Base-by-base conservation (phyloP, 352 stramenopile species). In the Phytophthora lateralis region DNA sequence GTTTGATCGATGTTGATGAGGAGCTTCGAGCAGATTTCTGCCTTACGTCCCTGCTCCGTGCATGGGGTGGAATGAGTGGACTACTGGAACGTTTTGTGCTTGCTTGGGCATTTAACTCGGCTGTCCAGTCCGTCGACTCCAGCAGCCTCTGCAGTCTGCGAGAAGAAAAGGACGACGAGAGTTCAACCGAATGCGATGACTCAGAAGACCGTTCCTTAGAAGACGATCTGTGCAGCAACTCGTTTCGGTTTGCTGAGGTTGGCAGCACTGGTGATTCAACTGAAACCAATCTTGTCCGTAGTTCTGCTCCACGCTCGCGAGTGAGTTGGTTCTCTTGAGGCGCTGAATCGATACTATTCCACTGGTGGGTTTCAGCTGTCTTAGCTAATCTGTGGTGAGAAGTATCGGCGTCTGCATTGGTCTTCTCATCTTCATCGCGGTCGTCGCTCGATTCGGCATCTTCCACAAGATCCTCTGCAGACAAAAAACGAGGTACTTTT, bases 81-180 rank as follows among this genome's bases (percentile, higher is more conserved):
- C 26, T 56, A 63, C 44, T 20, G 37, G 29, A 10, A 34, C 3
- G 17, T 12, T 35, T 39, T 26, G 21, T 27, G 9, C 12, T 59
- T 20, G 26, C 49, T 48, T 70, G 58, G 0, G 58, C 44, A 17
- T 56, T 65, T 29, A 76, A 57, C 21, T 73, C 63, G 2, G 68
- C 60, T 61, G 43, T 73, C 84, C 82, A 93, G 48, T 91, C 80
- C 4, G 84, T 91, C 3, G 82, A 91, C 49, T 89, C 82, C 15
- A 91, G 69, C 15, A 93, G 55, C 27, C 58, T 75, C 21, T 79
- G 76, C n/a, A 93, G 55, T 10, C 84, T 69, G 10, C 54, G 63
- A 14, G 70, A 76, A 21, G 76, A 80, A 21, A 78, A 80, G 1
- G 71, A 69, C 3, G 71, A 78, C 15, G 59, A 71, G 0, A 70